Evolutionary conservation across 495 filamentous ascomycete genomes (phyloP).

Genomic region (Penicillium canescens): DNA sequence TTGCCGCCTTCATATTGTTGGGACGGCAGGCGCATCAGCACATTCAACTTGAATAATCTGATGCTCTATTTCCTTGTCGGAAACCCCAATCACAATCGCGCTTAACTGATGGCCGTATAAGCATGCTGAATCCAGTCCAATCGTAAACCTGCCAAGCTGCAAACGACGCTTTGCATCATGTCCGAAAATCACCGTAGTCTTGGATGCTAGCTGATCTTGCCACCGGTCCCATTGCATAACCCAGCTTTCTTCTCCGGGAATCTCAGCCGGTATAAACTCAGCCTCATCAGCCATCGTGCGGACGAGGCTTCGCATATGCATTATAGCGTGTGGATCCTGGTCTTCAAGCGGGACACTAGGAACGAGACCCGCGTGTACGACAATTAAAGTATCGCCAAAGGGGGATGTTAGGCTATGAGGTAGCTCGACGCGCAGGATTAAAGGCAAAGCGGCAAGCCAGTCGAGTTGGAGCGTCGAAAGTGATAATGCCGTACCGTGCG

Average conservation of each 20-base stretch:
- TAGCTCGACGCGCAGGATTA: conserved; percentile 64
- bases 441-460: conserved; percentile 64
- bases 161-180: conserved; percentile 30
- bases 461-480: conserved; percentile 55
- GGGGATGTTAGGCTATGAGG: conserved; percentile 25
- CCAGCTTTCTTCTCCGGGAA: conserved; percentile 24
- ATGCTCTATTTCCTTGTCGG: conserved; percentile 8
- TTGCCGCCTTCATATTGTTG: too few relatives aligned
- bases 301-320: conserved; percentile 80
- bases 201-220: conserved; percentile 17
- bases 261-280: conserved; percentile 8
- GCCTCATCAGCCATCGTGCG: conserved; percentile 1
- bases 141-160: conserved; percentile 22
- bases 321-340: conserved; percentile 71
- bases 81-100: conserved; percentile 21
- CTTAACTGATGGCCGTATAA: conserved; percentile 24
- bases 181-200: conserved; percentile 24
- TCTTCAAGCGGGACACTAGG: conserved; percentile 62
- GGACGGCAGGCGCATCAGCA: conserved; percentile 15
- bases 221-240: conserved; percentile 22
- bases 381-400: conserved; percentile 52
- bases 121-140: conserved; percentile 27
- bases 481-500: conserved; percentile 12
- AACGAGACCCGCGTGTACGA: conserved; percentile 78
- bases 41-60: conserved; percentile 22